Conservation (phyloP, 768 basidiomycete species). For the Leccinum imitatum region DNA sequence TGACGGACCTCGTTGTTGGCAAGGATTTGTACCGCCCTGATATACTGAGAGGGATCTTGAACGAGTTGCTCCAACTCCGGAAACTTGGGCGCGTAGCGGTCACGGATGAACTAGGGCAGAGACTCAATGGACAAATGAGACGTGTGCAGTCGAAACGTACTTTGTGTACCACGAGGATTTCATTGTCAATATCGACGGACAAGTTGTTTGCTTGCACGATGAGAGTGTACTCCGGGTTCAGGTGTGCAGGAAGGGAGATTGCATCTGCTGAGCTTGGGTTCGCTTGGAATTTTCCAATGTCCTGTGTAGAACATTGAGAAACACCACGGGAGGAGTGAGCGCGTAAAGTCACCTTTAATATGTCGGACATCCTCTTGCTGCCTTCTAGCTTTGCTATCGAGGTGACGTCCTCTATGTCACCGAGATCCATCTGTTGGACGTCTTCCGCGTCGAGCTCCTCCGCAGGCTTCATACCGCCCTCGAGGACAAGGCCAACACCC, state of each 20-base stretch:
- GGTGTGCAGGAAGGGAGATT: conserved; percentile 76
- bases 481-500: conserved; percentile 63
- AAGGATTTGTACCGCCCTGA: conserved; percentile 83
- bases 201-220: conserved; percentile 98
- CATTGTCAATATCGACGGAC: conserved; percentile 97
- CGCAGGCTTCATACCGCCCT: conserved; percentile 90
- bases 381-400: conserved; percentile 88
- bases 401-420: conserved; percentile 77
- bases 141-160: conserved; percentile 36
- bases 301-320: conserved; percentile 45
- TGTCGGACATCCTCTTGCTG: conserved; percentile 85
- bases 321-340: neutral
- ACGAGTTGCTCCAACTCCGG: conserved; percentile 97
- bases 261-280: conserved; percentile 78
- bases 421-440: conserved; percentile 92
- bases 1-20: conserved; percentile 73
- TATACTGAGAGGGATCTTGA: conserved; percentile 88
- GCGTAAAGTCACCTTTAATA: conserved; percentile 59
- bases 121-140: conserved; percentile 9
- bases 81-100: conserved; percentile 94
- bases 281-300: conserved; percentile 82
- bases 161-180: conserved; percentile 96
- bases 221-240: conserved; percentile 93
- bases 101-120: conserved; percentile 81
- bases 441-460: conserved; percentile 94